phyloP scores from a whole-genome alignment of 345 rosid genomes.

The Arabidopsis thaliana region TAIR10.1 NC_003071.7:12065501-12066000 shows the following conservation, averaged over 20 bases:
- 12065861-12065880: conserved; percentile 92
- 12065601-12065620: conserved; percentile 11
- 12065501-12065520: not conserved
- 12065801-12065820: conserved; percentile 56
- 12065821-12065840: conserved; percentile 52
- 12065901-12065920: conserved; percentile 71
- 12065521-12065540: not conserved
- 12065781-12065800: conserved; percentile 71
- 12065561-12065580: not conserved
- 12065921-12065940: conserved; percentile 59
- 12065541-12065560: not conserved
- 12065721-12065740: conserved; percentile 7
- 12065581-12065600: conserved; percentile 9
- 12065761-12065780: conserved; percentile 29
- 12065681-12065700: conserved; percentile 75
- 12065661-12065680: conserved; percentile 92
- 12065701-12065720: conserved; percentile 75
- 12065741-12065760: conserved; percentile 6
- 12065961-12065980: conserved; percentile 57
- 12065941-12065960: conserved; percentile 64
- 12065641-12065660: conserved; percentile 59
- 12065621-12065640: conserved; percentile 25
- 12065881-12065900: conserved; percentile 67
- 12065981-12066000: conserved; percentile 84
- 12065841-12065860: conserved; percentile 63